A percentile compares a stretch with the other conserved stretches of the same genome.
phyloP scores from a whole-genome alignment of 306 rosid species.

The Abrus pulchellus region DNA sequence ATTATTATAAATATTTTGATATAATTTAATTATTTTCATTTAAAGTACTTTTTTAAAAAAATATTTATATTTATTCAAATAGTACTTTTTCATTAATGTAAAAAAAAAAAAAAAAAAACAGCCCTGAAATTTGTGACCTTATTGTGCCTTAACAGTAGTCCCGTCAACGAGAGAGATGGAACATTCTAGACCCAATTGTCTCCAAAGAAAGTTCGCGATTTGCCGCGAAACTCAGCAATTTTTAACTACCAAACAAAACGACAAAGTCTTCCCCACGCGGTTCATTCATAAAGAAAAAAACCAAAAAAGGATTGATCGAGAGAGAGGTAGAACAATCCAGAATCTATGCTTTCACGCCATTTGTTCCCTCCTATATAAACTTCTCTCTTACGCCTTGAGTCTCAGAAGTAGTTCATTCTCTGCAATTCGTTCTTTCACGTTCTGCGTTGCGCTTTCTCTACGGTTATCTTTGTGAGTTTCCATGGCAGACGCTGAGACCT shows the following conservation, averaged over 20 bases:
- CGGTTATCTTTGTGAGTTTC: not conserved
- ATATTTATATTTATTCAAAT: no score
- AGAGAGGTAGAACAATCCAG: conserved; percentile 62
- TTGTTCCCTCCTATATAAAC: conserved; percentile 21
- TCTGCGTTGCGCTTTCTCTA: not conserved
- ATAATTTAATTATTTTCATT: no score
- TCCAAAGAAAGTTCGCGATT: conserved; percentile 14
- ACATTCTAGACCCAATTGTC: conserved; percentile 7
- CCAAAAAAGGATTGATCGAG: conserved; percentile 16
- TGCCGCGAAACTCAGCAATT: conserved; percentile 1
- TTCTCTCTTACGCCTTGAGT: not conserved
- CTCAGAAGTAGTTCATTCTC: not conserved
- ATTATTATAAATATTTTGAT: no score
- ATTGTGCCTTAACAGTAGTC: not conserved
- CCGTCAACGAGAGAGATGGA: not conserved
- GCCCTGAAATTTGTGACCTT: not conserved
- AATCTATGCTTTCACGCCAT: not conserved
- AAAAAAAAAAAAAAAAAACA: no score
- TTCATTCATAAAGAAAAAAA: not conserved
- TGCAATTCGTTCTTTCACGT: not conserved
- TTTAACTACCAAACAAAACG: conserved; percentile 1
- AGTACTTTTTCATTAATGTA: no score
- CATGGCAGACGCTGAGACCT: conserved; percentile 74
- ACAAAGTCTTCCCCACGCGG: not conserved
- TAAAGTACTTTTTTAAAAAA: no score